Conservation (phyloP, 208 protist genomes). For the Tetramitus jugosus region DNA sequence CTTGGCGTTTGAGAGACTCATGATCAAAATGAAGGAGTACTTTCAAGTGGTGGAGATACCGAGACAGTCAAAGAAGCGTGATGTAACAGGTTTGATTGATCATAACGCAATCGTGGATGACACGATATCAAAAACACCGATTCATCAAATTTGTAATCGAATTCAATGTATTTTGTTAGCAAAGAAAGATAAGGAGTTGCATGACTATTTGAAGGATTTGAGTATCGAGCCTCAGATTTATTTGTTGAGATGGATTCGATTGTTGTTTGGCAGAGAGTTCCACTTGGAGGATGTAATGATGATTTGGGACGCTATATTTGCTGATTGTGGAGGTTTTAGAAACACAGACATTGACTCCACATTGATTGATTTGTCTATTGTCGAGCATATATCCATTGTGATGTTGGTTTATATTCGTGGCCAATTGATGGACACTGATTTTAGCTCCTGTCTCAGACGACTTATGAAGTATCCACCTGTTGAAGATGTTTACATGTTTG, state of each 20-base stretch:
- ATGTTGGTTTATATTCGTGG: slow-evolving; percentile 15
- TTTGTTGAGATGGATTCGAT: slow-evolving; percentile 21
- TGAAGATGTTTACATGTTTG: slow-evolving; percentile 40
- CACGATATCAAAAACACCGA: not conserved
- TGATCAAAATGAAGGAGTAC: slow-evolving; percentile 11
- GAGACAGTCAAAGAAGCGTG: not conserved
- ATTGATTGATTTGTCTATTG: not conserved
- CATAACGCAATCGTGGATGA: not conserved
- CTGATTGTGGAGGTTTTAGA: slow-evolving; percentile 3
- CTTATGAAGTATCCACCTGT: slow-evolving; percentile 71
- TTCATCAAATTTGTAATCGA: not conserved
- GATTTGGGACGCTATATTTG: slow-evolving; percentile 28
- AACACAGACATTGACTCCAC: no score
- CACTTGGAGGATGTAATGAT: slow-evolving; percentile 24
- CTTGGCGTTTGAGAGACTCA: not conserved
- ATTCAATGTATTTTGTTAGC: slow-evolving; percentile 13
- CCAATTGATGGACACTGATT: slow-evolving; percentile 35
- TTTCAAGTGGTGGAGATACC: not conserved
- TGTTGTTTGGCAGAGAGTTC: slow-evolving; percentile 28
- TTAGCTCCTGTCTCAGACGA: slow-evolving; percentile 42
- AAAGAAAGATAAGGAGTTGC: not conserved
- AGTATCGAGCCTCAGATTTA: slow-evolving; percentile 26
- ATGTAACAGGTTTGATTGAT: not conserved
- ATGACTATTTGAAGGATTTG: not conserved
- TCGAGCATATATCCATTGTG: not conserved